These are phyloP conservation scores for Flagelloscypha sp. DNA, from an alignment of 768 basidiomycete genomes.

Conservation along the genomic window DNA sequence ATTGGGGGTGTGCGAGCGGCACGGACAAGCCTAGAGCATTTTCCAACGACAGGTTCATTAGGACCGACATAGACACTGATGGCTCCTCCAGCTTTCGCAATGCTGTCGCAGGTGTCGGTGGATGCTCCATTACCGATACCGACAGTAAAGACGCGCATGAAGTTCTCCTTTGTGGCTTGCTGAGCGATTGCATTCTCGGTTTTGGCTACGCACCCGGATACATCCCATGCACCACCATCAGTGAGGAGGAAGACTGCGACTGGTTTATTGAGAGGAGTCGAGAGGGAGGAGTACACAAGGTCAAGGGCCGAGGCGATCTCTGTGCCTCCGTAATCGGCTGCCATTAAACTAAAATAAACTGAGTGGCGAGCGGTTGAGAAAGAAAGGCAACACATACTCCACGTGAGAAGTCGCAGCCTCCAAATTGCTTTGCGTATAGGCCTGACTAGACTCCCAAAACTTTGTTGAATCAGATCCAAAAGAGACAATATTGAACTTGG, in stretches of 20 bases:
- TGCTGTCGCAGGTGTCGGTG: slow-evolving; percentile 9
- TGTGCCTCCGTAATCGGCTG: slow-evolving; percentile 10
- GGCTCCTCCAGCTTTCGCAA: slow-evolving; percentile 8
- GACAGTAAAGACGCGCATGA: slow-evolving; percentile 9
- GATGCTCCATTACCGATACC: slow-evolving; percentile 9
- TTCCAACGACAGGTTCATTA: slow-evolving; percentile 3
- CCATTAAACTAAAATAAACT: slow-evolving; percentile 2
- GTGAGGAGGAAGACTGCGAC: slow-evolving; percentile 10
- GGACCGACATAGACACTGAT: neutral
- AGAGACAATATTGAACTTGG: slow-evolving; percentile 7
- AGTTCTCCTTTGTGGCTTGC: neutral
- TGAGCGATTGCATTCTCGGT: neutral
- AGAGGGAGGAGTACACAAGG: slow-evolving; percentile 1
- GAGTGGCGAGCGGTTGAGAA: neutral
- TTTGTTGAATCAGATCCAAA: slow-evolving; percentile 3
- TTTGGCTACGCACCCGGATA: neutral
- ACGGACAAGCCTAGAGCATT: slow-evolving; percentile 5
- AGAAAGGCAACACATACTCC: no score
- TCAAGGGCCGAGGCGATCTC: slow-evolving; percentile 7
- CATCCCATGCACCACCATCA: slow-evolving; percentile 8
- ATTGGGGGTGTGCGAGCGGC: slow-evolving; percentile 6
- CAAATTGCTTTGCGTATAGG: neutral
- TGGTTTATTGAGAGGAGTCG: slow-evolving; percentile 1
- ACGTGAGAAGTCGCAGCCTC: slow-evolving; percentile 4
- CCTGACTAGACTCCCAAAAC: slow-evolving; percentile 1